Evolutionary conservation across 1,284 basidiomycete genomes (phyloP).

Genomic region (Tausonia pullulans): DNA sequence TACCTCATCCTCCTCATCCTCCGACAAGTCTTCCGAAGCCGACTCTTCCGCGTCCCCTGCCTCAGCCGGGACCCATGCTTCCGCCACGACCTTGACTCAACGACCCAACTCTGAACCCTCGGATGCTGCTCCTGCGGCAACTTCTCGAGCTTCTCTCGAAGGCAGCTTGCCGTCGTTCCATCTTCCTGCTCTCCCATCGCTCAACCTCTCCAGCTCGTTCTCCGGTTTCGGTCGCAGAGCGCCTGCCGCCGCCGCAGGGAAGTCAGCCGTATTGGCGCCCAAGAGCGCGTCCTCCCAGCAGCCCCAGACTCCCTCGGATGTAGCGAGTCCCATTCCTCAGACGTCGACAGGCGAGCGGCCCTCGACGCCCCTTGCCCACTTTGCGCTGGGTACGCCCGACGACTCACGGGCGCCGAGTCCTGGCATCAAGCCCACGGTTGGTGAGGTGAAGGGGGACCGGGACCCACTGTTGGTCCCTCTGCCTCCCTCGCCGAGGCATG

Average conservation of each 20-base stretch:
- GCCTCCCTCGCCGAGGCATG: slow-evolving; percentile 17
- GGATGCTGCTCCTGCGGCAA: too few species aligned
- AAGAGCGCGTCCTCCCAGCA: neutral
- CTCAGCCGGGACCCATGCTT: neutral
- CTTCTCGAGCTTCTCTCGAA: neutral
- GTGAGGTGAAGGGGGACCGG: too few species aligned
- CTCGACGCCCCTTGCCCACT: too few species aligned
- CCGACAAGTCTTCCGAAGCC: neutral
- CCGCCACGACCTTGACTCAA: neutral
- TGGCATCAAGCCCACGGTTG: neutral
- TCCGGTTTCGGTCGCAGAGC: neutral
- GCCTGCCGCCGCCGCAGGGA: neutral
- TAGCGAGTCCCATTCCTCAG: neutral
- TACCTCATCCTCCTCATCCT: neutral
- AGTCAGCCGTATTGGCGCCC: slow-evolving; percentile 7
- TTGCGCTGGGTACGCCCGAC: too few species aligned
- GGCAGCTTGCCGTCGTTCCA: neutral
- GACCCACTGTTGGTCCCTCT: slow-evolving; percentile 19
- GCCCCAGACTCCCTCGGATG: neutral
- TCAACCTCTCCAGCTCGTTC: slow-evolving; percentile 15
- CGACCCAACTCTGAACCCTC: too few species aligned
- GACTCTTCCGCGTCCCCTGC: neutral
- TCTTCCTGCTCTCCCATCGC: slow-evolving; percentile 19
- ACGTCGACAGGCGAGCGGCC: neutral
- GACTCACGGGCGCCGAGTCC: neutral